Base-by-base conservation (phyloP, 176 grass and related monocot genomes). In the Themeda triandra region DNA sequence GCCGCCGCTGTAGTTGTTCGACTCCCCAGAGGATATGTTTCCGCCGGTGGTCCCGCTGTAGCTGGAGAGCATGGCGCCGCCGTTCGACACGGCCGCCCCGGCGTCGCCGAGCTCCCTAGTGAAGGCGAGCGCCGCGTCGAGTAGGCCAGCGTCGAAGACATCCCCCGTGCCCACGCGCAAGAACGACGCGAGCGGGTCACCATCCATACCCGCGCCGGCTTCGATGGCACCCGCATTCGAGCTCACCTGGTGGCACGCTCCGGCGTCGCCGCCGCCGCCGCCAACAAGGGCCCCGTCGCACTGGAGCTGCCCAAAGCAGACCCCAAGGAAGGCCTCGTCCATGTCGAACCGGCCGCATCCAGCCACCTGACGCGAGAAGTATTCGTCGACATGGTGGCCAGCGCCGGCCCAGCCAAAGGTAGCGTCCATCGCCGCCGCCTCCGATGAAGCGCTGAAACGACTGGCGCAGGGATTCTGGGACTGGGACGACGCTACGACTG, bases 21-120 rank as follows among this genome's bases (percentile, higher is more conserved):
- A 92, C 76, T 97, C 94, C 6, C 94, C 88, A 29, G 94, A 97
- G 85, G 92, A 90, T 45, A 94, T 89, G 73, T 97, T 94, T 3
- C 94, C 77, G 53, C 77, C 85, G 41, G 82, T 85, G 65, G 80
- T 90, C 37, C 80, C 76, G 63, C 85, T 87, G 80, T 84, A 87
- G 80, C 89, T 74, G 69, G 89, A 87, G n/a, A 91, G 32, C 80
- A 84, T 83, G 76, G 53, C 85, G 48, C 75, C 85, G 60, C 74
- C 80, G 63, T 70, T 91, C 0, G 89, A 87, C 62, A 69, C 49
- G 17, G 78, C 42, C 31, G 78, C 42, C 31, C 67, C 45, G 81
- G 25, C 59, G 3, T 29, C 75, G 10, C 69, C 18, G 81, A 87
- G 49, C 40, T 63, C 76, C 63, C 51, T n/a, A 25, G 89, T 87